phyloP scores from a whole-genome alignment of 106 monocot genomes.

The Dioscorea dumetorum region DNA sequence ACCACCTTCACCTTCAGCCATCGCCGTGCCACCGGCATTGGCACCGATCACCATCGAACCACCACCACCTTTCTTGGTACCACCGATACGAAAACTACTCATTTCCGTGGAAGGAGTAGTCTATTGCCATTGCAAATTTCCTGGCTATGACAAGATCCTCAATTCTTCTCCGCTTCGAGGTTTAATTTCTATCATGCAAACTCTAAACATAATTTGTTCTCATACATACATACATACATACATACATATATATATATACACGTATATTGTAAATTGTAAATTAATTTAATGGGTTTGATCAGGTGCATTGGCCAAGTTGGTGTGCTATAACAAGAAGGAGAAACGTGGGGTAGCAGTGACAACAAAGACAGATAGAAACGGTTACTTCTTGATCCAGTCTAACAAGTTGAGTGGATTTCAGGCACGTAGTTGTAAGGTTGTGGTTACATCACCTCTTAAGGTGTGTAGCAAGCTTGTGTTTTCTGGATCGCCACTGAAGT shows the following conservation, averaged over 20 bases:
- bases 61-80: background rate
- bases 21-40: background rate
- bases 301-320: background rate
- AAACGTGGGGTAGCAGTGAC: background rate
- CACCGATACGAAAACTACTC: background rate
- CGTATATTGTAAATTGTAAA: background rate
- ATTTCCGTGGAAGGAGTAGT: slow-evolving; percentile 29
- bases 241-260: background rate
- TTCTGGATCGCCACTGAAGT: slow-evolving; percentile 4
- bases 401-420: background rate
- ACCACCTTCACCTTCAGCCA: slow-evolving; percentile 8
- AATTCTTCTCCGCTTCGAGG: slow-evolving; percentile 32
- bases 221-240: background rate
- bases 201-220: background rate
- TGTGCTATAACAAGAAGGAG: slow-evolving; percentile 6
- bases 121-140: slow-evolving; percentile 37
- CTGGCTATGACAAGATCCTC: slow-evolving; percentile 16
- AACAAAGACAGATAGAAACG: slow-evolving; percentile 18
- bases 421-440: slow-evolving; percentile 12
- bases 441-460: slow-evolving; percentile 6
- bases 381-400: slow-evolving; percentile 23
- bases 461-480: slow-evolving; percentile 17
- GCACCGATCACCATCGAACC: background rate
- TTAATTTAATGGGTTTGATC: no score
- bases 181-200: background rate